Conservation (phyloP, 345 rosid genomes). For the Durio zibethinus region DNA sequence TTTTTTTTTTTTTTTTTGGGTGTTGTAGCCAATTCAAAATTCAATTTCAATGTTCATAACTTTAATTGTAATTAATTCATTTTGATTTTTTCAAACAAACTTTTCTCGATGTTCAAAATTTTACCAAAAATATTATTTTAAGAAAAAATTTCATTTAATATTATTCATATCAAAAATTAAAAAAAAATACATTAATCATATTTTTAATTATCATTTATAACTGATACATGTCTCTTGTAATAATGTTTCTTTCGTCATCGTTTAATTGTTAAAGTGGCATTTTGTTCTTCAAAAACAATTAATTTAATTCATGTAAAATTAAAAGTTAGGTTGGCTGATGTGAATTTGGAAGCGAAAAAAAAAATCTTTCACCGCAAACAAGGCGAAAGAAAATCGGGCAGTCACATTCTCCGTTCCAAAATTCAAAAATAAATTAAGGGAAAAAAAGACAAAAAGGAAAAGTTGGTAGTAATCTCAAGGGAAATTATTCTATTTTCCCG, state of each 20-base stretch:
- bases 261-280: neutral
- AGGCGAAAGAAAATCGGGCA: neutral
- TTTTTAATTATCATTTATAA: too few species aligned
- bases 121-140: too few species aligned
- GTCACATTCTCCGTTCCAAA: neutral
- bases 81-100: neutral
- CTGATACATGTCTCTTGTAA: too few species aligned
- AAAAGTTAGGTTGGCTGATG: neutral
- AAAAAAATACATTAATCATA: too few species aligned
- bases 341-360: too few species aligned
- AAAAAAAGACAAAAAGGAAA: neutral
- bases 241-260: neutral
- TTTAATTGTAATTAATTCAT: neutral
- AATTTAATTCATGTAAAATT: neutral
- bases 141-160: too few species aligned
- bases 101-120: neutral
- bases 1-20: too few species aligned
- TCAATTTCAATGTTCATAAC: neutral
- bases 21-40: neutral
- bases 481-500: conserved; percentile 13
- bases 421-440: neutral
- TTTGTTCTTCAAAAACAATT: neutral
- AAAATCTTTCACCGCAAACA: neutral
- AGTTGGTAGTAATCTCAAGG: too few species aligned
- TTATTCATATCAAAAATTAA: too few species aligned